These are phyloP conservation scores for Monosporozyma aquatica DNA, from an alignment of 805 yeast genomes.

Conservation along the genomic window DNA sequence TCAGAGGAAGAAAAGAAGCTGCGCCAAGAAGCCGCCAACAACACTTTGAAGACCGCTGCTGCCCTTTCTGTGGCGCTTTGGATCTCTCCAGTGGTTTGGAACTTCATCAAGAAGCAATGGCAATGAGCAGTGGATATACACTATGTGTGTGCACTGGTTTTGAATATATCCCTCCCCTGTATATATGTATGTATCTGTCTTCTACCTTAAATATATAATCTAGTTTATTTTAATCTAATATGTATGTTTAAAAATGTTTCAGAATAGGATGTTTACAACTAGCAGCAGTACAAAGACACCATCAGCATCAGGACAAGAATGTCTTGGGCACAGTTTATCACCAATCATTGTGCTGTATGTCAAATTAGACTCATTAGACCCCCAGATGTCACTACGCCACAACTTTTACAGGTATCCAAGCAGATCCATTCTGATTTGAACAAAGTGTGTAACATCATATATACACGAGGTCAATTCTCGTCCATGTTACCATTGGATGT, in stretches of 20 bases:
- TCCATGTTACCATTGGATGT: neutral
- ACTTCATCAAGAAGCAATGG: conserved; percentile 29
- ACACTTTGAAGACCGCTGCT: conserved; percentile 52
- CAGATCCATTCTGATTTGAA: neutral
- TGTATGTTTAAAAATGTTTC: too few relatives aligned
- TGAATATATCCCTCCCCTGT: too few relatives aligned
- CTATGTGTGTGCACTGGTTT: too few relatives aligned
- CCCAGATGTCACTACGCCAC: neutral
- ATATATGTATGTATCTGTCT: neutral
- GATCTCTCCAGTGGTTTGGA: conserved; percentile 31
- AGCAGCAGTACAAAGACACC: too few relatives aligned
- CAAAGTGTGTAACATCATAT: neutral
- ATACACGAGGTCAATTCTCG: neutral
- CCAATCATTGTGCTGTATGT: neutral
- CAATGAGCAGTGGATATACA: conserved; percentile 13
- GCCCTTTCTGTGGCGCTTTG: conserved; percentile 56
- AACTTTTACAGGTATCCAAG: neutral
- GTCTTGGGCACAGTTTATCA: neutral
- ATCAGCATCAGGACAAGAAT: neutral
- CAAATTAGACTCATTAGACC: neutral
- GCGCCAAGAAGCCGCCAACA: conserved; percentile 53
- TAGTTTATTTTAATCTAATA: too few relatives aligned
- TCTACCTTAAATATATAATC: too few relatives aligned
- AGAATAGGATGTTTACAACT: too few relatives aligned
- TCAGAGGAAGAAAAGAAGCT: conserved; percentile 59